Conservation (phyloP, 345 rosid species). For the Bruguiera sexangula region DNA sequence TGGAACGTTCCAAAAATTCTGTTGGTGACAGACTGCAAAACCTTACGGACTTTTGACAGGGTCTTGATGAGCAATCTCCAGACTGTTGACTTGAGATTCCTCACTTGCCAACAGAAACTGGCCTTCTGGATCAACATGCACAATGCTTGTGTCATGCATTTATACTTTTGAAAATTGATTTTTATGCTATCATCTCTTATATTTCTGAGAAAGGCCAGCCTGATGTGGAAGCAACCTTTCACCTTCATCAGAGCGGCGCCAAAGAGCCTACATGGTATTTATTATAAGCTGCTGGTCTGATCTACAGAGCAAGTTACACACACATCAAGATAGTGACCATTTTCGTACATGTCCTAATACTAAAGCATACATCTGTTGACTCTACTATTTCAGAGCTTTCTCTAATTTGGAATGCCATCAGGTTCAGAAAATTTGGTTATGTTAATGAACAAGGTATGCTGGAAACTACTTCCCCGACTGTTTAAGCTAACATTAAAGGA, state of each 20-base stretch:
- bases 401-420: slow-evolving; percentile 80
- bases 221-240: slow-evolving; percentile 12
- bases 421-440: slow-evolving; percentile 60
- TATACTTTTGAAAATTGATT: slow-evolving; percentile 25
- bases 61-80: slow-evolving; percentile 68
- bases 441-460: slow-evolving; percentile 58
- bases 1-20: background rate
- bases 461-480: background rate
- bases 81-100: slow-evolving; percentile 56
- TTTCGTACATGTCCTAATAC: slow-evolving; percentile 2
- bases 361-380: background rate
- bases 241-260: background rate
- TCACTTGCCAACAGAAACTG: slow-evolving; percentile 50
- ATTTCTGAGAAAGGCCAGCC: slow-evolving; percentile 1
- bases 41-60: slow-evolving; percentile 34
- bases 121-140: slow-evolving; percentile 32
- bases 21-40: background rate
- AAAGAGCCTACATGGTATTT: background rate
- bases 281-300: slow-evolving; percentile 8
- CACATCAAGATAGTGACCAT: background rate
- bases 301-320: background rate
- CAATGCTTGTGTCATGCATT: slow-evolving; percentile 98
- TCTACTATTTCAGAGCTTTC: slow-evolving; percentile 58
- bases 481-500: background rate
- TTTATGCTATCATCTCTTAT: background rate